Conservation (phyloP, 257 asterid species). For the Galeopsis tetrahit region DNA sequence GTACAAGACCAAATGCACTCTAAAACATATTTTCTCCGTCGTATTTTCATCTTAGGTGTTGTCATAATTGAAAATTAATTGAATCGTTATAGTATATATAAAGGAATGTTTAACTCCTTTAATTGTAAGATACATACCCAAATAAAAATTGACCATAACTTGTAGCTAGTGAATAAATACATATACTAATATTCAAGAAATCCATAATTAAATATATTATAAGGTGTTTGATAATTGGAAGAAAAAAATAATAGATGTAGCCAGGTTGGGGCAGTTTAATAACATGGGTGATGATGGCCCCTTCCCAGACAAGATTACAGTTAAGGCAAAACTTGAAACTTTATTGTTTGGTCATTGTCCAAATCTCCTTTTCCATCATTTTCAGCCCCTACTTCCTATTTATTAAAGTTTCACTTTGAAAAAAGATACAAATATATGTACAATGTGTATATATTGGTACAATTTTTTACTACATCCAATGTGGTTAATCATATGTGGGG, state of each 20-base stretch:
- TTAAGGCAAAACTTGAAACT: conserved; percentile 22
- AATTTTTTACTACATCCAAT: background rate
- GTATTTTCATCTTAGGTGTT: no score
- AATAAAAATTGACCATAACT: no score
- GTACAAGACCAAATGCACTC: no score
- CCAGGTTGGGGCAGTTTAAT: conserved; percentile 1
- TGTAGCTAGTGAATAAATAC: no score
- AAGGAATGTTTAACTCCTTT: no score
- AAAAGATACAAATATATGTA: background rate
- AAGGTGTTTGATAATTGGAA: background rate
- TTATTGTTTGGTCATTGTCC: conserved; percentile 14
- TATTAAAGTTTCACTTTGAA: background rate
- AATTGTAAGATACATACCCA: no score
- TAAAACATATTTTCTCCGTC: no score
- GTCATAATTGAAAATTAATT: no score
- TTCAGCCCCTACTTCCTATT: background rate
- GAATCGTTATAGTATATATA: no score
- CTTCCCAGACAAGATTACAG: conserved; percentile 20
- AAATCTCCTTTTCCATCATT: conserved; percentile 13
- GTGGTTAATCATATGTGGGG: no score
- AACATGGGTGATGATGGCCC: conserved; percentile 11
- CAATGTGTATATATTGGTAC: background rate
- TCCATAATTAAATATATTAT: background rate
- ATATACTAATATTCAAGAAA: background rate
- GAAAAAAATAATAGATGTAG: background rate